phyloP scores from a whole-genome alignment of 345 rosid genomes.

The Gossypium raimondii region DNA sequence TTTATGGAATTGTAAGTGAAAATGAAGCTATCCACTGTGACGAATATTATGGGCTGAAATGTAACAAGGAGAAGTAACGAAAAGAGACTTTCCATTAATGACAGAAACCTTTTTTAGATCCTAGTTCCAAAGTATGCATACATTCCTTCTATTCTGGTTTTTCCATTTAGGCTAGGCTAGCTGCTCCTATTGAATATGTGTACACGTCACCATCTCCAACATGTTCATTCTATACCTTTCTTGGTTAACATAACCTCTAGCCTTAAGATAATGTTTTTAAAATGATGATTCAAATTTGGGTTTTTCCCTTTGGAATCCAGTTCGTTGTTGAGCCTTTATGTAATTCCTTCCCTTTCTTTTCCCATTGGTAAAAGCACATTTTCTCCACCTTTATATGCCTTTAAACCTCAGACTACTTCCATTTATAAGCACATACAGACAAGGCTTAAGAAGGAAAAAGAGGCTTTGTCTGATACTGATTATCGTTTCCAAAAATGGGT shows the following conservation, averaged over 20 bases:
- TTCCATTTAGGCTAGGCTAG: background rate
- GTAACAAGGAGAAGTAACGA: background rate
- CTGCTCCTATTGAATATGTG: background rate
- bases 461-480: background rate
- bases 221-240: constrained; percentile 9
- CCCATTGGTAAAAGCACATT: constrained; percentile 33
- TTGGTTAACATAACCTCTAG: background rate
- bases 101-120: background rate
- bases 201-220: background rate
- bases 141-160: background rate
- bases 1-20: too few species aligned
- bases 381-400: background rate
- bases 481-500: constrained; percentile 25
- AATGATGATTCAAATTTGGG: background rate
- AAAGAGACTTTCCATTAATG: background rate
- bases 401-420: background rate
- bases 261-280: background rate
- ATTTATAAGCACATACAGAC: constrained; percentile 2
- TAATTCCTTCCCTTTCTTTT: constrained; percentile 44
- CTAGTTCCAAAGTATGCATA: background rate
- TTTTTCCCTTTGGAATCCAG: constrained; percentile 32
- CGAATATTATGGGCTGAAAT: background rate
- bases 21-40: too few species aligned
- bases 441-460: background rate
- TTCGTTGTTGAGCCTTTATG: constrained; percentile 32